Conservation (phyloP, 2,329 filamentous ascomycete species). For the Nemania abortiva region DNA sequence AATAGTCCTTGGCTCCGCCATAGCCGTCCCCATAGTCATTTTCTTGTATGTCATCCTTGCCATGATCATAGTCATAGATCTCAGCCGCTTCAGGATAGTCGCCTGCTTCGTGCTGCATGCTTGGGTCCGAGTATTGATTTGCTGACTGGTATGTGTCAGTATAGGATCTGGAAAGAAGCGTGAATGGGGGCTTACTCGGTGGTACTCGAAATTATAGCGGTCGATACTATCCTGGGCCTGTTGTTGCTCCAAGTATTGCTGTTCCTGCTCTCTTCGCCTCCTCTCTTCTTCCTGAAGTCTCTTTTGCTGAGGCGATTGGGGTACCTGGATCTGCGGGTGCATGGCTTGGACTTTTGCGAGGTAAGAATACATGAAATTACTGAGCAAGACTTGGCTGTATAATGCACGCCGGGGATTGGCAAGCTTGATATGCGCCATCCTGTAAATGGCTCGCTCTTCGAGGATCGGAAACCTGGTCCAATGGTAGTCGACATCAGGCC, state of each 20-base stretch:
- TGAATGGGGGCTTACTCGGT: constrained; percentile 57
- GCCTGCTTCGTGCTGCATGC: constrained; percentile 56
- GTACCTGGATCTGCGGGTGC: constrained; percentile 94
- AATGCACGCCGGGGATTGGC: constrained; percentile 94
- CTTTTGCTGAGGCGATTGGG: constrained; percentile 82
- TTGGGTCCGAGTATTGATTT: constrained; percentile 61
- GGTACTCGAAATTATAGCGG: constrained; percentile 67
- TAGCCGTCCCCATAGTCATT: constrained; percentile 53
- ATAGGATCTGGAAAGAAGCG: background rate
- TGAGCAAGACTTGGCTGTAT: constrained; percentile 93
- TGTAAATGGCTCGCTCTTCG: constrained; percentile 96
- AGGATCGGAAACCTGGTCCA: constrained; percentile 96
- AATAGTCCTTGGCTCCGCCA: constrained; percentile 48
- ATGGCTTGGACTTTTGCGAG: constrained; percentile 98
- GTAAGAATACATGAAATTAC: constrained; percentile 99
- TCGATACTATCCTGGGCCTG: constrained; percentile 59
- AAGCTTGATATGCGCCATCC: constrained; percentile 98
- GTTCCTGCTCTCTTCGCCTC: constrained; percentile 62
- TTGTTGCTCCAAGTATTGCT: constrained; percentile 62
- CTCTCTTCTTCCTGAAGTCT: constrained; percentile 65
- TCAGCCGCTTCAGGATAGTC: constrained; percentile 66
- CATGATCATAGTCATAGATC: constrained; percentile 66
- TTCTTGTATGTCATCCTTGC: constrained; percentile 58
- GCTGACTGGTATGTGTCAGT: constrained; percentile 53
- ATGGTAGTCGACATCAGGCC: constrained; percentile 92